Conservation (phyloP, 768 basidiomycete genomes). For the Ramaria rubella region DNA sequence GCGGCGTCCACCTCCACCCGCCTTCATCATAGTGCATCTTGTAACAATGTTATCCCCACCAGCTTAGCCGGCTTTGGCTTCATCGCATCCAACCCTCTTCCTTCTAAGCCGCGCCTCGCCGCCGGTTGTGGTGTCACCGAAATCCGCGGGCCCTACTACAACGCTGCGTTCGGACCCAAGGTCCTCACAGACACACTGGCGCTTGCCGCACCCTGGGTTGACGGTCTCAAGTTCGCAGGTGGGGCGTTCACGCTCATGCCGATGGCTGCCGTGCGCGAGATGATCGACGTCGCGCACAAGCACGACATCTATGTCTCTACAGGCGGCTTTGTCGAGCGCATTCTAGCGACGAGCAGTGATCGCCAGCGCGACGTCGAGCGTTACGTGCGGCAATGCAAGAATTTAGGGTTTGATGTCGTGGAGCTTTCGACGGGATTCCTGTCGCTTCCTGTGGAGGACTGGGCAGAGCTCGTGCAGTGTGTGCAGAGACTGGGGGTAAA, state of each 20-base stretch:
- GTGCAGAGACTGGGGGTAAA: constrained; percentile 34
- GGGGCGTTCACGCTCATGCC: constrained; percentile 40
- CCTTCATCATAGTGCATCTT: not conserved
- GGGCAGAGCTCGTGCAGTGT: constrained; percentile 34
- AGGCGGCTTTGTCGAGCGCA: constrained; percentile 36
- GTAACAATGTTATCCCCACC: not conserved
- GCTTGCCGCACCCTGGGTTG: constrained; percentile 38
- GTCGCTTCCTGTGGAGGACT: constrained; percentile 40
- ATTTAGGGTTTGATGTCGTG: constrained; percentile 39
- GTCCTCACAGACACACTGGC: constrained; percentile 36
- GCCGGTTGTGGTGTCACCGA: constrained; percentile 30
- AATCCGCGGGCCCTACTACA: constrained; percentile 40
- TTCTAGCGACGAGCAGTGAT: constrained; percentile 30
- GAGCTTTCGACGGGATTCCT: constrained; percentile 41
- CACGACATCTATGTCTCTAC: constrained; percentile 37
- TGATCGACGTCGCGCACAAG: constrained; percentile 38
- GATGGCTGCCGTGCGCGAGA: constrained; percentile 27
- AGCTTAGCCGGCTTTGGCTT: constrained; percentile 1
- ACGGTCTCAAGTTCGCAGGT: constrained; percentile 41
- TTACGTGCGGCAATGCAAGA: constrained; percentile 32
- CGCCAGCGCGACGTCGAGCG: constrained; percentile 28
- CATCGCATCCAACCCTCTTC: constrained; percentile 9
- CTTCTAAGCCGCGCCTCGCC: constrained; percentile 1
- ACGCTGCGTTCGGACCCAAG: constrained; percentile 32
- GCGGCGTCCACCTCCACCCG: not conserved